These are phyloP conservation scores for Lactarius hengduanensis DNA, from an alignment of 768 basidiomycete species.

Conservation along the genomic window DNA sequence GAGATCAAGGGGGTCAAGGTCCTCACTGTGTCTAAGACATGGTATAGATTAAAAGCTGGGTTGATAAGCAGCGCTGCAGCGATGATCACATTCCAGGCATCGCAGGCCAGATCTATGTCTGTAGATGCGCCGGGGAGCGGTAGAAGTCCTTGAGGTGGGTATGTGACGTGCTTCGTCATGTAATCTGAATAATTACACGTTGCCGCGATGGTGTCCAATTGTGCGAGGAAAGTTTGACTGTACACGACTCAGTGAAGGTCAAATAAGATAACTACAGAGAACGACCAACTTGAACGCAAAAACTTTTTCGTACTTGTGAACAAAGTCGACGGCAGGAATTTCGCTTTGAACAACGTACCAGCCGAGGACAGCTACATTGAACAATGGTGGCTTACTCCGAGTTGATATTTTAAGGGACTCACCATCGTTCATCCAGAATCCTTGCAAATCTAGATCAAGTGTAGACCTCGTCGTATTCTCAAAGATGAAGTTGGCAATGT, in stretches of 20 bases:
- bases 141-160: slow-evolving; percentile 62
- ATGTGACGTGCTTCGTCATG: slow-evolving; percentile 58
- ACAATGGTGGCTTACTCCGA: background rate
- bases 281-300: slow-evolving; percentile 67
- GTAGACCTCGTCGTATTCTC: slow-evolving; percentile 43
- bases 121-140: slow-evolving; percentile 65
- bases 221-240: slow-evolving; percentile 60
- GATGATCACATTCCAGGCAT: slow-evolving; percentile 67
- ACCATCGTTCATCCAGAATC: slow-evolving; percentile 76
- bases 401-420: slow-evolving; percentile 31
- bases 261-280: background rate
- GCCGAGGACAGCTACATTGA: slow-evolving; percentile 49
- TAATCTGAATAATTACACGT: slow-evolving; percentile 67
- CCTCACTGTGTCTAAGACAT: slow-evolving; percentile 65
- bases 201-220: slow-evolving; percentile 52
- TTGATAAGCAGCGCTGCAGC: slow-evolving; percentile 60
- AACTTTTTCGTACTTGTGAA: slow-evolving; percentile 66
- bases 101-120: slow-evolving; percentile 50
- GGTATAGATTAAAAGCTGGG: slow-evolving; percentile 76
- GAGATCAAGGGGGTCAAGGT: background rate
- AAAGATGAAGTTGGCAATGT: slow-evolving; percentile 75
- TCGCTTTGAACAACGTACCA: slow-evolving; percentile 63
- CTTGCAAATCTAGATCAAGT: slow-evolving; percentile 59
- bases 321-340: slow-evolving; percentile 72
- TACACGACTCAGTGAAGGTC: background rate